Conservation (phyloP, 805 yeast genomes). For the Saccharomyces jurei region DNA sequence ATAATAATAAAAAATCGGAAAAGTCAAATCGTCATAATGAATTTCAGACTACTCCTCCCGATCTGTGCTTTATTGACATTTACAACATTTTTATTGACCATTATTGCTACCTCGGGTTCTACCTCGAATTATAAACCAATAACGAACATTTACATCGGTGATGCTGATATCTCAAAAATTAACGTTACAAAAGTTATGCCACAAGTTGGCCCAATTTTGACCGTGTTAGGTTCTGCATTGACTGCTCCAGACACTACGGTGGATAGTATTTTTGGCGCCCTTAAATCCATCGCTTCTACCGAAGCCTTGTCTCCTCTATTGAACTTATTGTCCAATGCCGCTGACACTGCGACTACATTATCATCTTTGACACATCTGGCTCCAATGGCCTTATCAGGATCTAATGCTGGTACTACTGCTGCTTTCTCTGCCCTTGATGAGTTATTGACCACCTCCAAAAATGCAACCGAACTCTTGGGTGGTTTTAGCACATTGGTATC, state of each 20-base stretch:
- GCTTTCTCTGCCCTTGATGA: constrained; percentile 11
- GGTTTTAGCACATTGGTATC: constrained; percentile 14
- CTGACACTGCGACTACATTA: constrained; percentile 19
- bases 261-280: constrained; percentile 15
- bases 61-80: constrained; percentile 13
- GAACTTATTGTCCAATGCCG: constrained; percentile 20
- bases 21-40: neutral
- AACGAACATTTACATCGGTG: constrained; percentile 26
- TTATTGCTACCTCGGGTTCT: constrained; percentile 28
- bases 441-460: constrained; percentile 13
- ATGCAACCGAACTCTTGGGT: constrained; percentile 12
- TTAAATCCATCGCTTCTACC: constrained; percentile 21
- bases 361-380: constrained; percentile 19
- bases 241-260: constrained; percentile 17
- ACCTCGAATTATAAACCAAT: constrained; percentile 25
- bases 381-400: constrained; percentile 21
- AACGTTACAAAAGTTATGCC: constrained; percentile 31
- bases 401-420: constrained; percentile 8
- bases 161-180: constrained; percentile 27
- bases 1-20: neutral
- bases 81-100: constrained; percentile 22
- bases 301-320: constrained; percentile 25
- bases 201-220: constrained; percentile 20
- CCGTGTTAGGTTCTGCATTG: constrained; percentile 23
- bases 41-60: neutral